These are phyloP conservation scores for Penicillium pancosmium DNA, from an alignment of 495 filamentous ascomycete genomes.

Conservation along the genomic window DNA sequence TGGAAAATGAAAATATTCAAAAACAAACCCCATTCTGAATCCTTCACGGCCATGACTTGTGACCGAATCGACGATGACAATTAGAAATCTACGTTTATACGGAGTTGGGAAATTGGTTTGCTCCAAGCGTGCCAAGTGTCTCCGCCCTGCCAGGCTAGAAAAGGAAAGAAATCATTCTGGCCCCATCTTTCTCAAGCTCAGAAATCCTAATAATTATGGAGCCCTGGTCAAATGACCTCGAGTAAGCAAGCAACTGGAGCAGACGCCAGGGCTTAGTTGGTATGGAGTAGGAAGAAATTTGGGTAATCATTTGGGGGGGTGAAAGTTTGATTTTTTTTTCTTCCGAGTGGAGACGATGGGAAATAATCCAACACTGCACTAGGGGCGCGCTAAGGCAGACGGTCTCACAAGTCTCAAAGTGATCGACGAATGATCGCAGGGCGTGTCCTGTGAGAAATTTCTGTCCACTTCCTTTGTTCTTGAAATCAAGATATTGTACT, in stretches of 20 bases:
- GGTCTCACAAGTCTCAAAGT: constrained; percentile 33
- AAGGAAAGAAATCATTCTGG: background rate
- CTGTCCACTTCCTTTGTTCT: background rate
- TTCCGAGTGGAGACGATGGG: constrained; percentile 18
- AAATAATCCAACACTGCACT: constrained; percentile 28
- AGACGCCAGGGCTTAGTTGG: constrained; percentile 23
- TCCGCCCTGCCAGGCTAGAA: background rate
- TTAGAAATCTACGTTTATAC: constrained; percentile 13
- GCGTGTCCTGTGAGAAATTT: background rate
- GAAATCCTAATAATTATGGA: background rate
- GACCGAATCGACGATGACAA: constrained; percentile 18
- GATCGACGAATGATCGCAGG: constrained; percentile 41
- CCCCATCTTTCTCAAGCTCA: background rate
- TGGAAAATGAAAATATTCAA: background rate
- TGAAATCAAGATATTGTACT: background rate
- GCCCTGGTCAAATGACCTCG: constrained; percentile 12
- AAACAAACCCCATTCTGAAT: background rate
- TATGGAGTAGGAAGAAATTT: background rate
- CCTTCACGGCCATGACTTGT: background rate
- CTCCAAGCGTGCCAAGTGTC: constrained; percentile 13
- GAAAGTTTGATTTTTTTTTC: background rate
- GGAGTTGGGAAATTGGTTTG: constrained; percentile 15
- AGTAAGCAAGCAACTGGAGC: constrained; percentile 3
- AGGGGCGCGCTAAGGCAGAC: constrained; percentile 33
- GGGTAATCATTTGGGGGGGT: constrained; percentile 1